A percentile compares a stretch with the other conserved stretches of the same genome.
Conservation (phyloP, 805 yeast genomes). For the Priceomyces medius region DNA sequence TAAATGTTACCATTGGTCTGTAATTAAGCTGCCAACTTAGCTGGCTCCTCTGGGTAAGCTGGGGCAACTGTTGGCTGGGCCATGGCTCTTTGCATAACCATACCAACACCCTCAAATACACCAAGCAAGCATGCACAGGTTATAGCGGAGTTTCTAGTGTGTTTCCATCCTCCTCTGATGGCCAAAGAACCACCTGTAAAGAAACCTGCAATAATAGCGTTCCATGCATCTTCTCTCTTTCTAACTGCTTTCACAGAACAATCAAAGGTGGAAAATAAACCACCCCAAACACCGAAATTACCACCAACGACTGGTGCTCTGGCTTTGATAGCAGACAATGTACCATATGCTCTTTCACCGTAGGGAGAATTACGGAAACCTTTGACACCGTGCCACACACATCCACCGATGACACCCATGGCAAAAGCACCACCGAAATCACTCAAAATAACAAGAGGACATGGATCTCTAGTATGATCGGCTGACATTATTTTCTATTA, state of each 20-base stretch:
- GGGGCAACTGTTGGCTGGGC: constrained; percentile 65
- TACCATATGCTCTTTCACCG: constrained; percentile 92
- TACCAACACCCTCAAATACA: constrained; percentile 96
- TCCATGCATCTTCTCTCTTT: constrained; percentile 98
- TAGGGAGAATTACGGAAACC: constrained; percentile 98
- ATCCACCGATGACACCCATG: constrained; percentile 99
- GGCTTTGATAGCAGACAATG: constrained; percentile 85
- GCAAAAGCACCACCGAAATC: constrained; percentile 99
- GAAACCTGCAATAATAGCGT: constrained; percentile 96
- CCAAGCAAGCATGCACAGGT: constrained; percentile 97
- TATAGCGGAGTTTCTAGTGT: constrained; percentile 92
- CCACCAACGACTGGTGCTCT: constrained; percentile 99
- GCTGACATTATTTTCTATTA: constrained; percentile 50
- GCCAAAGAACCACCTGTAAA: constrained; percentile 98
- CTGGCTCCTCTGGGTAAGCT: constrained; percentile 42
- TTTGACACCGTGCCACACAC: constrained; percentile 98
- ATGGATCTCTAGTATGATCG: constrained; percentile 98
- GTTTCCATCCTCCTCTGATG: constrained; percentile 98
- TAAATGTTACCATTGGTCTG: too few relatives aligned
- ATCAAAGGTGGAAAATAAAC: constrained; percentile 91
- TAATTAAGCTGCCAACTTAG: constrained; percentile 34
- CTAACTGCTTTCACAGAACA: constrained; percentile 94
- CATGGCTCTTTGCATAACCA: constrained; percentile 88
- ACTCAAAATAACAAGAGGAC: constrained; percentile 92
- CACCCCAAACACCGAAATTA: constrained; percentile 99